phyloP scores from a whole-genome alignment of 352 stramenopile genomes.

The Blastocystis sp. region DNA sequence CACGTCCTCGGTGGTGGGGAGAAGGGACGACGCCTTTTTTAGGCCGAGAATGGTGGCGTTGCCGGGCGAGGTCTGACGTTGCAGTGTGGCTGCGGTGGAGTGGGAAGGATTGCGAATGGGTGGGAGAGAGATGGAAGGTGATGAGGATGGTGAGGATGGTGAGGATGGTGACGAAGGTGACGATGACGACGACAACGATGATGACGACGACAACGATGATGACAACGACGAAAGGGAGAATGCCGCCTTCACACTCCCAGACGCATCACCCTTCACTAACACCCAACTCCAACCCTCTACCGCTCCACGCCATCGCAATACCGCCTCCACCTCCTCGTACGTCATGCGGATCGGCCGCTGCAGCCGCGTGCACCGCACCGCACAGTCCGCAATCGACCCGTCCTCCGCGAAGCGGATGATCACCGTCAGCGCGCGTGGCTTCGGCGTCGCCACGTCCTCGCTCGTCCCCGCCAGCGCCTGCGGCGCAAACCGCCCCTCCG shows the following conservation, averaged over 20 bases:
- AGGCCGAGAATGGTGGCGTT: constrained; percentile 2
- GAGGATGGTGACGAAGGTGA: too few relatives aligned
- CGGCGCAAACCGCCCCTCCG: background rate
- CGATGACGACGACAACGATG: too few relatives aligned
- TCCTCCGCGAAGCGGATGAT: constrained; percentile 18
- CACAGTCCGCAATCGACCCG: background rate
- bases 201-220: too few relatives aligned
- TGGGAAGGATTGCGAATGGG: background rate
- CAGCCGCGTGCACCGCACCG: background rate
- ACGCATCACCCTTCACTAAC: background rate
- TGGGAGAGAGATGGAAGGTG: background rate
- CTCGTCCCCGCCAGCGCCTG: background rate
- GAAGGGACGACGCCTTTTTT: background rate
- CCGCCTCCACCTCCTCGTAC: constrained; percentile 29
- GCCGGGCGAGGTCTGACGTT: background rate
- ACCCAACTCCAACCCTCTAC: too few relatives aligned
- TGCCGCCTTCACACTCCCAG: background rate
- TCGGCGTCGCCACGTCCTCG: background rate
- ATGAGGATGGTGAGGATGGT: too few relatives aligned
- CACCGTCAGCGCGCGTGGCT: constrained; percentile 19
- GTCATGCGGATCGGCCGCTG: constrained; percentile 25
- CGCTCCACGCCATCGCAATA: too few relatives aligned
- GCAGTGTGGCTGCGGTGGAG: background rate
- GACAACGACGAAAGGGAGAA: background rate
- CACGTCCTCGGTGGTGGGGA: background rate